Evolutionary conservation across 78 protist genomes (phyloP), one percentile per base, ranked within the genome.

Genomic region (Diacronema lutheri): DNA sequence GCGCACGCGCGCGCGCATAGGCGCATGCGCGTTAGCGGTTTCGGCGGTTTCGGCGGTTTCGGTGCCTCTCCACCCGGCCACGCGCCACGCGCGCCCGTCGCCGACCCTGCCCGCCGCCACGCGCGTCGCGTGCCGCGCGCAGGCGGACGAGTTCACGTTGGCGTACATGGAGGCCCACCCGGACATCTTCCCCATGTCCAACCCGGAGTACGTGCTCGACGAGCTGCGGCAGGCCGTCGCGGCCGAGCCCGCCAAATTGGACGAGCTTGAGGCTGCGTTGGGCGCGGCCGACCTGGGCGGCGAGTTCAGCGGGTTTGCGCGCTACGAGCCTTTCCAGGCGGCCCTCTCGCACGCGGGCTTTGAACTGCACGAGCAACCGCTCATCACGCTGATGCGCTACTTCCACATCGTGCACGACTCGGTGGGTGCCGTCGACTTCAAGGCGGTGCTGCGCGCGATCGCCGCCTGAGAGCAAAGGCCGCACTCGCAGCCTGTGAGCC

Each of bases 91-190:
- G n/a, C n/a, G n/a, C n/a, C n/a, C n/a, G n/a, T n/a, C n/a, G n/a
- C n/a, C n/a, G n/a, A n/a, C n/a, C n/a, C n/a, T n/a, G n/a, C n/a
- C n/a, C n/a, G n/a, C n/a, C n/a, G n/a, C n/a, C n/a, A n/a, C n/a
- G n/a, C n/a, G n/a, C n/a, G n/a, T n/a, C n/a, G n/a, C n/a, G n/a
- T n/a, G n/a, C n/a, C n/a, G n/a, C n/a, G n/a, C n/a, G n/a, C n/a
- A n/a, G 35, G 62, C 85, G 13, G 86, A 81, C 69, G 87, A 86
- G 46, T 74, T 11, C 57, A 2, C 84, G 19, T 74, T 38, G 29
- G 0, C 20, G 23, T 72, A 35, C 81, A 33, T 62, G 68, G 87
- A 81, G 78, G n/a, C 35, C 12, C 16, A 74, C 62, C 64, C 84
- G 26, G 71, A 38, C 26, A 3, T 6, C 31, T 60, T 40, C 71